Conservation (phyloP, 2,329 filamentous ascomycete genomes). For the Graphilbum sp. region DNA sequence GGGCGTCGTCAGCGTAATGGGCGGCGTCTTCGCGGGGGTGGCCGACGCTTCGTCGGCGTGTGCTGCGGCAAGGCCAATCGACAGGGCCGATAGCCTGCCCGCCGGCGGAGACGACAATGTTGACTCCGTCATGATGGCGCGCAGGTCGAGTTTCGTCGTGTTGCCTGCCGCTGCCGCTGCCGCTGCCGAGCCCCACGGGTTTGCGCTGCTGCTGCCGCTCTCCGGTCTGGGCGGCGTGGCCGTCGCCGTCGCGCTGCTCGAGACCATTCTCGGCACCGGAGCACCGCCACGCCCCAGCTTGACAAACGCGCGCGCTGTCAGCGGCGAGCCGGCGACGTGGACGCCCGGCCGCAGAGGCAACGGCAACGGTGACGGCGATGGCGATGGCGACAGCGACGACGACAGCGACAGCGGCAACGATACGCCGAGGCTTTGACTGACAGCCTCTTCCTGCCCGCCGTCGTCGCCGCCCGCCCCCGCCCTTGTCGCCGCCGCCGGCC, state of each 20-base stretch:
- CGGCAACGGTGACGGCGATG: background rate
- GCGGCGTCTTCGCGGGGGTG: background rate
- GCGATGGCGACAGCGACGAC: background rate
- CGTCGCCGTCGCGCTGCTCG: no score
- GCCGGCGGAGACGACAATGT: conserved; percentile 16
- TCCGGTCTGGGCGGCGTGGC: background rate
- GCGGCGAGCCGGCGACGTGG: no score
- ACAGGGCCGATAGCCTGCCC: conserved; percentile 28
- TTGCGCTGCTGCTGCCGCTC: conserved; percentile 7
- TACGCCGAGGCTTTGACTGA: no score
- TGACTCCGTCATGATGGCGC: conserved; percentile 55
- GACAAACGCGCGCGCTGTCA: background rate
- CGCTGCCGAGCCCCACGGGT: conserved; percentile 32
- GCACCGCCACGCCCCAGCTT: background rate
- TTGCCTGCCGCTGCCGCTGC: conserved; percentile 31
- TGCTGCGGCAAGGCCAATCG: conserved; percentile 30
- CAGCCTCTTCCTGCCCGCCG: background rate
- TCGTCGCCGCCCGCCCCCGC: background rate
- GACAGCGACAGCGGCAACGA: no score
- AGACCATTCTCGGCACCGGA: no score
- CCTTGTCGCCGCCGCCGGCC: background rate
- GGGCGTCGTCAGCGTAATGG: background rate
- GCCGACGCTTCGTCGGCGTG: conserved; percentile 15
- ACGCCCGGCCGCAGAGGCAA: background rate
- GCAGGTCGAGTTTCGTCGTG: conserved; percentile 59